Evolutionary conservation across 805 yeast genomes (phyloP).

Genomic region (Brettanomyces anomalus): DNA sequence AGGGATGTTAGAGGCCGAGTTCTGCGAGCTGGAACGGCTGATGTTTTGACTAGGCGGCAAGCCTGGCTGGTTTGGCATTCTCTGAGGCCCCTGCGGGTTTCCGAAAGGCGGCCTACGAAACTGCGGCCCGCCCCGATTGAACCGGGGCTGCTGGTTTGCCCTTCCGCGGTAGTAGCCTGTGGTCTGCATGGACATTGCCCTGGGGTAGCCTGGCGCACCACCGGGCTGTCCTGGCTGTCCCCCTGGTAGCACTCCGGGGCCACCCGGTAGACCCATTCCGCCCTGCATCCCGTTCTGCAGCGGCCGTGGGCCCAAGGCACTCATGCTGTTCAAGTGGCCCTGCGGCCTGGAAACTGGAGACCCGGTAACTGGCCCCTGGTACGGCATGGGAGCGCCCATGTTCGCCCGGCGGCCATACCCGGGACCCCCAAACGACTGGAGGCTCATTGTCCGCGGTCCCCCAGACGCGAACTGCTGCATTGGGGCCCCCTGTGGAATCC

Average conservation of each 20-base stretch:
- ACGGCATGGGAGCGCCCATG: not conserved
- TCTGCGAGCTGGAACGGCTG: not conserved
- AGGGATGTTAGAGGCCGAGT: not conserved
- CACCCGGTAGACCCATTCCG: not conserved
- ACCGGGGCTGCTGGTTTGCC: not conserved
- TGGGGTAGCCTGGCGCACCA: conserved; percentile 13
- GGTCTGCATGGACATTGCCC: conserved; percentile 22
- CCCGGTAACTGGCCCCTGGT: not conserved
- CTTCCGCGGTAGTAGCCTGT: conserved; percentile 3
- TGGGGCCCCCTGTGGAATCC: conserved; percentile 21
- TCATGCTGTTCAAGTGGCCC: conserved; percentile 1
- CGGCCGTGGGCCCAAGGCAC: conserved; percentile 1
- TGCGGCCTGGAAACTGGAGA: not conserved
- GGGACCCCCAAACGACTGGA: conserved; percentile 10
- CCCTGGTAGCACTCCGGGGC: not conserved
- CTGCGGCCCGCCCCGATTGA: conserved; percentile 3
- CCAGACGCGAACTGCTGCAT: not conserved
- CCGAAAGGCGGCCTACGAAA: conserved; percentile 16
- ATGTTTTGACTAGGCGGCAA: too few species aligned
- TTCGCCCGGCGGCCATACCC: conserved; percentile 4
- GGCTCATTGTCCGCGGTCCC: conserved; percentile 29
- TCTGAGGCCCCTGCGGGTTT: conserved; percentile 4
- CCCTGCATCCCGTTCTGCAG: not conserved
- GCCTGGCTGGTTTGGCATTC: not conserved
- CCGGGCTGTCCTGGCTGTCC: not conserved